Evolutionary conservation across 176 grass and related monocot species (phyloP), one percentile per base, ranked within the genome.

Genomic region (Avena atlantica): DNA sequence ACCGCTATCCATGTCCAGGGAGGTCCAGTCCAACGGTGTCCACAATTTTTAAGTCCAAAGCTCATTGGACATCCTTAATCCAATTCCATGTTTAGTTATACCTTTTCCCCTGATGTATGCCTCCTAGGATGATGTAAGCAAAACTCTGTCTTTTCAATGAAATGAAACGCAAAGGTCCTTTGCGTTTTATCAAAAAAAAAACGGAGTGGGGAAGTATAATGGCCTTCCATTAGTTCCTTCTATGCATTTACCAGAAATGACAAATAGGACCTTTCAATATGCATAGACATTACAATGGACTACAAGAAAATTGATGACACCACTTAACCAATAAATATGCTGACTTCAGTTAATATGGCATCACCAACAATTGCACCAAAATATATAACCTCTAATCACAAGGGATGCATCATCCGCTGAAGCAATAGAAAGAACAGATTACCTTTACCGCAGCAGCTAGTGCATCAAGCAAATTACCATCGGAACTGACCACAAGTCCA

Each of bases 381-480:
- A 82, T 2, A 82, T 55, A 52, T 55, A 55, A 36, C 11, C 61
- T 40, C 25, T 42, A 76, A 83, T 8, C 78, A 42, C 45, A 84
- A 25, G 56, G 36, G 31, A 68, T 27, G 63, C 56, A 90, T 57
- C 40, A 56, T 6, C 40, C 40, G 37, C 65, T 55, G 57, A 68
- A 71, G 15, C 64, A 84, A 80, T 81, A 57, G 59, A 49, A 81
- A 81, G 37, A 20, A 86, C 6, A 29, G 21, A 45, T 90, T 87
- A 98, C 96, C 90, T 95, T 98, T 78, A 98, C 88, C 31, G 91
- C 93, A 53, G 93, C 86, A 88, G 91, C 93, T 74, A 98, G 72
- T 13, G 91, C 88, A 83, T 98, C 96, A 70, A 98, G 91, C 82
- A 98, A 80, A 88, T 98, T 98, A 83, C 96, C 96, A 80, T 98